Conservation (phyloP, 2,329 filamentous ascomycete species). For the Nannizzia gypsea region DNA sequence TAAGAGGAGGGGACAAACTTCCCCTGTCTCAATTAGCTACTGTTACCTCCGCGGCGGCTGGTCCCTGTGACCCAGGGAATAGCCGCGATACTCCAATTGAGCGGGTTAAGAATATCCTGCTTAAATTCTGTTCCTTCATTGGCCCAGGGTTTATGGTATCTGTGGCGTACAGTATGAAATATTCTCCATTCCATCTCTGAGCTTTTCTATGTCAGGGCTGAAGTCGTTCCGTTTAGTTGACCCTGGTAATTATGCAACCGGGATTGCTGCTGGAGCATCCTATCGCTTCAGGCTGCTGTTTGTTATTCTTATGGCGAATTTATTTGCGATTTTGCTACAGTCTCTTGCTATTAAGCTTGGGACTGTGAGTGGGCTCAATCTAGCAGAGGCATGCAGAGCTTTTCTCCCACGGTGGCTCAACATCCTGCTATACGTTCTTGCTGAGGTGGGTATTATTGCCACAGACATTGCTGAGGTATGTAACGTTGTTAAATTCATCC, state of each 20-base stretch:
- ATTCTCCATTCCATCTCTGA: not conserved
- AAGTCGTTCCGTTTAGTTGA: constrained; percentile 31
- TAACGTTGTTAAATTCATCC: not conserved
- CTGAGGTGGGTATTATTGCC: constrained; percentile 57
- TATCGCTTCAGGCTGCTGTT: constrained; percentile 37
- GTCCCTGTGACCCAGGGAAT: not conserved
- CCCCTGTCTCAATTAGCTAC: not conserved
- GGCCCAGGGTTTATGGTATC: constrained; percentile 39
- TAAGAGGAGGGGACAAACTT: not conserved
- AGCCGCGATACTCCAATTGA: not conserved
- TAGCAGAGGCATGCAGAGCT: constrained; percentile 54
- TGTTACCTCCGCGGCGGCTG: not conserved
- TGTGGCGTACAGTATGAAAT: constrained; percentile 27
- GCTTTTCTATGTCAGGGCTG: constrained; percentile 18
- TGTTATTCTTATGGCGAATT: constrained; percentile 37
- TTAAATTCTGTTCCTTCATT: constrained; percentile 35
- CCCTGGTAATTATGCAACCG: constrained; percentile 40
- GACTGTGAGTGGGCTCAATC: constrained; percentile 55
- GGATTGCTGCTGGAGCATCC: constrained; percentile 37
- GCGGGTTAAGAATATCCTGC: constrained; percentile 18
- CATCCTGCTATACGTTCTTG: constrained; percentile 48
- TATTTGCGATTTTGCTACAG: constrained; percentile 39
- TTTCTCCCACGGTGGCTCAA: constrained; percentile 57
- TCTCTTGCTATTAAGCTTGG: constrained; percentile 49
- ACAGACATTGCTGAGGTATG: constrained; percentile 57